Conservation (phyloP, 2,329 filamentous ascomycete genomes). For the Thelonectria blattea region DNA sequence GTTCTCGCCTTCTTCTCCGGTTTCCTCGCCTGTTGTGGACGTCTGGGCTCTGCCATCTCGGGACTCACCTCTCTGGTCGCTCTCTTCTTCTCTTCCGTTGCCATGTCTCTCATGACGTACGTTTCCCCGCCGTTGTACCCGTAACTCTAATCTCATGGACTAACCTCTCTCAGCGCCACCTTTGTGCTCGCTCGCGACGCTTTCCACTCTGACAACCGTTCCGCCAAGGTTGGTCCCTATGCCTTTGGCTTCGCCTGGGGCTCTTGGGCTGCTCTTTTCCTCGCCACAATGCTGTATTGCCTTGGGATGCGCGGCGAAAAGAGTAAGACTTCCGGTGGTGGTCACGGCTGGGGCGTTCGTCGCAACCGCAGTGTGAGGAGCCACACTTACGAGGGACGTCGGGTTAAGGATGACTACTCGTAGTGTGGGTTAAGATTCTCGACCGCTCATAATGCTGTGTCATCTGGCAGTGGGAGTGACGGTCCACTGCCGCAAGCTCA, state of each 20-base stretch:
- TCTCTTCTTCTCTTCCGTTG: constrained; percentile 72
- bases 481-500: not conserved
- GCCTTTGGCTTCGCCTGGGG: constrained; percentile 82
- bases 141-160: constrained; percentile 18
- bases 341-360: constrained; percentile 40
- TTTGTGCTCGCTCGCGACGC: constrained; percentile 73
- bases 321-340: constrained; percentile 39
- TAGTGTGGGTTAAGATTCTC: constrained; percentile 42
- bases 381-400: constrained; percentile 53
- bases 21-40: constrained; percentile 72
- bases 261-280: constrained; percentile 68
- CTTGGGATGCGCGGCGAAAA: constrained; percentile 61
- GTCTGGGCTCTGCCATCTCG: constrained; percentile 72
- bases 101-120: constrained; percentile 78
- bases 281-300: constrained; percentile 73
- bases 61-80: constrained; percentile 63
- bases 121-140: constrained; percentile 38
- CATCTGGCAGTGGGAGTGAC: not conserved
- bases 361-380: constrained; percentile 45
- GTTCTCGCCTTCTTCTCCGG: constrained; percentile 70
- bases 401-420: constrained; percentile 75
- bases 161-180: constrained; percentile 48
- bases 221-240: constrained; percentile 67
- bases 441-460: not conserved
- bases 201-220: constrained; percentile 62